Evolutionary conservation across 345 rosid genomes (phyloP).

Genomic region (thale cress (Arabidopsis thaliana)): DNA sequence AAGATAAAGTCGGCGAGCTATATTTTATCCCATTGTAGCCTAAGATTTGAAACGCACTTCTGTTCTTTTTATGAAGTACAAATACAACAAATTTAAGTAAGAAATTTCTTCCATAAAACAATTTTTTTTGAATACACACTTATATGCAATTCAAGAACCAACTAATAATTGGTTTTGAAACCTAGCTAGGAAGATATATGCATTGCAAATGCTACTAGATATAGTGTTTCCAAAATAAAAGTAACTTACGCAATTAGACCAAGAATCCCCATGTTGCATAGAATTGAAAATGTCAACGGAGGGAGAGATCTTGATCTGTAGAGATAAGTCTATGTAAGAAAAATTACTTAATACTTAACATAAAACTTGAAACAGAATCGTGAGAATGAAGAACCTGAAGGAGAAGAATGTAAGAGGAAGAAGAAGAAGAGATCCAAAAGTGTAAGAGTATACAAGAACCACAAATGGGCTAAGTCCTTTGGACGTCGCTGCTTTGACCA

Average conservation of each 20-base stretch:
- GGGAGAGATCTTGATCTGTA: conserved; percentile 47
- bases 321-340: background rate
- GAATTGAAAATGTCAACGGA: conserved; percentile 35
- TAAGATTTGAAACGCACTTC: conserved; percentile 25
- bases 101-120: background rate
- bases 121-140: too few species aligned
- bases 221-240: background rate
- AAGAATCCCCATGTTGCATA: conserved; percentile 39
- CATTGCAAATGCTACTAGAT: background rate
- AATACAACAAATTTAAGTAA: background rate
- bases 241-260: conserved; percentile 42
- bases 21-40: conserved; percentile 45
- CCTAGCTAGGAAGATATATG: background rate
- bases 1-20: conserved; percentile 45
- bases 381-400: conserved; percentile 36
- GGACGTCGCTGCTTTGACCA: conserved; percentile 46
- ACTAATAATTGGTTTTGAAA: background rate
- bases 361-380: background rate
- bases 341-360: conserved; percentile 10
- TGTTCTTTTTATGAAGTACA: conserved; percentile 9
- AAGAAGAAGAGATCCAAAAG: conserved; percentile 42
- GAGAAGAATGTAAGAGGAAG: conserved; percentile 42
- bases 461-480: conserved; percentile 44
- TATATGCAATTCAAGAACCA: conserved; percentile 4
- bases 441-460: conserved; percentile 43